Percentiles rank a stretch among this genome's conserved stretches.
phyloP scores from a whole-genome alignment of 2,329 filamentous ascomycete species.

The Scytalidium lignicola region DNA sequence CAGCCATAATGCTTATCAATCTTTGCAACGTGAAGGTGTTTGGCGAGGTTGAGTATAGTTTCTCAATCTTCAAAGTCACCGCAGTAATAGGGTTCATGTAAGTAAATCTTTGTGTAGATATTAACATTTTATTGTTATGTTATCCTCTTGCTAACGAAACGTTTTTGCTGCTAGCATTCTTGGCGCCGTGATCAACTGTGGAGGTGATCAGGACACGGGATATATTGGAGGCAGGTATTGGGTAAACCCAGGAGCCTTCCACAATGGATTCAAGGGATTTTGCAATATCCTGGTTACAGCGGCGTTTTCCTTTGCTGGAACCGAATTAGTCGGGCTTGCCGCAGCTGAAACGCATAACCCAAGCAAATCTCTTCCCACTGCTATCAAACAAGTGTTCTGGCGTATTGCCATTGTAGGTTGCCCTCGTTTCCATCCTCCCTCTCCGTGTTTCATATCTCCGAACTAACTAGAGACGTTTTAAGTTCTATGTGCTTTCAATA shows the following conservation, averaged over 20 bases:
- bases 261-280: slow-evolving; percentile 77
- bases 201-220: slow-evolving; percentile 65
- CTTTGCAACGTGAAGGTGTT: slow-evolving; percentile 83
- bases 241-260: slow-evolving; percentile 72
- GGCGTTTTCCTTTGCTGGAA: slow-evolving; percentile 73
- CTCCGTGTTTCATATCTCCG: slow-evolving; percentile 36
- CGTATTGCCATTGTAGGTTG: slow-evolving; percentile 68
- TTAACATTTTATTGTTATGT: too few species aligned
- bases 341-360: slow-evolving; percentile 78
- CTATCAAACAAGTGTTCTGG: slow-evolving; percentile 97
- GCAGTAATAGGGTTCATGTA: slow-evolving; percentile 88
- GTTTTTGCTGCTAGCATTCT: slow-evolving; percentile 65
- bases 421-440: background rate
- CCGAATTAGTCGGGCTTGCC: slow-evolving; percentile 70
- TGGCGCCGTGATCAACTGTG: slow-evolving; percentile 80
- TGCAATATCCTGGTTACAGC: slow-evolving; percentile 73
- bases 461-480: slow-evolving; percentile 44
- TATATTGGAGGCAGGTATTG: slow-evolving; percentile 82
- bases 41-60: slow-evolving; percentile 84
- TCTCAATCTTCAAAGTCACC: slow-evolving; percentile 80
- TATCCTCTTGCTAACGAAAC: slow-evolving; percentile 16
- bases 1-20: slow-evolving; percentile 74
- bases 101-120: too few species aligned
- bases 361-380: slow-evolving; percentile 74
- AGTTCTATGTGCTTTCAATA: slow-evolving; percentile 81